Base-by-base conservation (phyloP, 306 rosid species). In the Trifolium pratense region DNA sequence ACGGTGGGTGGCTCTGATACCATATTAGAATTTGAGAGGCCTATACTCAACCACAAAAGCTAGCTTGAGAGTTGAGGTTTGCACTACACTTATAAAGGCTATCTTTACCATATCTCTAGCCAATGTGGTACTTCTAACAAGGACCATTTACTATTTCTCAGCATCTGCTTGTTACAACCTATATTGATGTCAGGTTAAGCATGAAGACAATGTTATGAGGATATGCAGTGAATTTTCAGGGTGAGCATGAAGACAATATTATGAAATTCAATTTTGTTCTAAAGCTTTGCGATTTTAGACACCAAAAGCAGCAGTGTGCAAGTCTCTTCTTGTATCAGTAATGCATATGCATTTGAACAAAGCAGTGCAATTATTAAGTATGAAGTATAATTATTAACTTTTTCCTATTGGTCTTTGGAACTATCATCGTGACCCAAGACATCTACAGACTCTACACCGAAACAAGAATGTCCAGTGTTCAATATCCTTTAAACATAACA, bases 81-180 rank as follows among this genome's bases (percentile, higher is more conserved):
- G n/a, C n/a, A n/a, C n/a, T n/a, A n/a, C n/a, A n/a, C n/a, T n/a
- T n/a, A n/a, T n/a, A n/a, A n/a, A n/a, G n/a, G n/a, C n/a, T n/a
- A n/a, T n/a, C n/a, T n/a, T n/a, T n/a, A n/a, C n/a, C n/a, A n/a
- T n/a, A n/a, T n/a, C n/a, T n/a, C n/a, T n/a, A n/a, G n/a, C n/a
- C n/a, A n/a, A n/a, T n/a, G n/a, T n/a, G n/a, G n/a, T n/a, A n/a
- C n/a, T n/a, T n/a, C n/a, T n/a, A n/a, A n/a, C n/a, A n/a, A n/a
- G n/a, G n/a, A 69, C 59, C 57, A 62, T 42, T 69, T 60, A 68
- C 8, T 16, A 66, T 52, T 48, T 70, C 20, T 46, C 58, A 48
- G 49, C 75, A 57, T 51, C 69, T 46, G 36, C 48, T 68, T 64
- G 62, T 23, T 34, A 66, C 58, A 36, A 21, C 23, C 46, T 57